These are phyloP conservation scores for Haematococcus sp. DNA, from an alignment of 139 green algal genomes.

Conservation along the genomic window DNA sequence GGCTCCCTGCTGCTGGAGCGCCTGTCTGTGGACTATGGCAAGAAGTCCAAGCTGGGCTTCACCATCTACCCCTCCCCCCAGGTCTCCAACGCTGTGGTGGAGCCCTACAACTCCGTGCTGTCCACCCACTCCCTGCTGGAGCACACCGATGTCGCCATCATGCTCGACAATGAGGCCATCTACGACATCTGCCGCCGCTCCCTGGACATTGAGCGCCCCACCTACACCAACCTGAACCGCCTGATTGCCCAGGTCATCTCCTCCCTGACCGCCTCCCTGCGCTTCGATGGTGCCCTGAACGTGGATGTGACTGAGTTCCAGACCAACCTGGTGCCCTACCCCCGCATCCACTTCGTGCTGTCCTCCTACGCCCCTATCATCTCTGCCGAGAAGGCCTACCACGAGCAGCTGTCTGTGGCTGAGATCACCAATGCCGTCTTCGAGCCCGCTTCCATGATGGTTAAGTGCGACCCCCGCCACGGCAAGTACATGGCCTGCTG, in stretches of 20 bases:
- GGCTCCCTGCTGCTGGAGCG: conserved; percentile 96
- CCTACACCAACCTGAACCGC: conserved; percentile 98
- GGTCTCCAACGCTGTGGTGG: conserved; percentile 92
- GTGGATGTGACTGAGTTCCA: conserved; percentile 98
- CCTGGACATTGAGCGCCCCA: conserved; percentile 95
- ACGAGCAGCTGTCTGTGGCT: conserved; percentile 96
- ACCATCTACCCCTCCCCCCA: conserved; percentile 93
- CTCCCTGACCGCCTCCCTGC: conserved; percentile 92
- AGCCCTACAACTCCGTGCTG: conserved; percentile 97
- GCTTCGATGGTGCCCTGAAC: conserved; percentile 95
- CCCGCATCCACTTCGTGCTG: conserved; percentile 99
- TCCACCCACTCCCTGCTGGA: conserved; percentile 97
- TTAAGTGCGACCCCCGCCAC: conserved; percentile 95
- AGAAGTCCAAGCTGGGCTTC: conserved; percentile 99
- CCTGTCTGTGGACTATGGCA: conserved; percentile 98
- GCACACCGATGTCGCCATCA: conserved; percentile 96
- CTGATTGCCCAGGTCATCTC: conserved; percentile 91
- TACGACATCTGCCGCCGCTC: conserved; percentile 97
- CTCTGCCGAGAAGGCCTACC: conserved; percentile 98
- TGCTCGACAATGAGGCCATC: conserved; percentile 97
- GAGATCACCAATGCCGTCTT: conserved; percentile 98
- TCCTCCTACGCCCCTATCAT: conserved; percentile 97
- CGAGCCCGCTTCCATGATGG: conserved; percentile 96
- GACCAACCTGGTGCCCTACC: conserved; percentile 99
- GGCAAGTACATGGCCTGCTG: conserved; percentile 99